These are phyloP conservation scores for Pseudopediastrum boryanum DNA, from an alignment of 139 green algal genomes.

Conservation along the genomic window DNA sequence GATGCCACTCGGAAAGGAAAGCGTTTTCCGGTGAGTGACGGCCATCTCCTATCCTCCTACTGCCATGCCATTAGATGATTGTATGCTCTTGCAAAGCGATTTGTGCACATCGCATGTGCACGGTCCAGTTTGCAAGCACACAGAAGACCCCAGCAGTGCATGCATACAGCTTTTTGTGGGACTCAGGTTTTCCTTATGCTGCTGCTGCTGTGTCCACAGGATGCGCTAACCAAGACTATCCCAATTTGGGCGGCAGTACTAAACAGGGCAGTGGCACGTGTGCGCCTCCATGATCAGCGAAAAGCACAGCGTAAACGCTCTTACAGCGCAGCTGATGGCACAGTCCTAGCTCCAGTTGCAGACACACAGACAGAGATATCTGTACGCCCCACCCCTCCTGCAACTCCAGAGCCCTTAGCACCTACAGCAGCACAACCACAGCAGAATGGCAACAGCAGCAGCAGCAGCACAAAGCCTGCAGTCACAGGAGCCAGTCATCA, in stretches of 20 bases:
- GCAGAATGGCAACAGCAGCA: neutral
- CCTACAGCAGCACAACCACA: neutral
- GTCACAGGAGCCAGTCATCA: neutral
- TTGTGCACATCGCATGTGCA: no score
- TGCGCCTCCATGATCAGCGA: slow-evolving; percentile 31
- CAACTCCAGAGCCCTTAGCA: neutral
- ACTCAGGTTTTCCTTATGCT: neutral
- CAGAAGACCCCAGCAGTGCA: neutral
- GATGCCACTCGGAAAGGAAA: slow-evolving; percentile 93
- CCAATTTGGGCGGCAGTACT: slow-evolving; percentile 93
- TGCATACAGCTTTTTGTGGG: neutral
- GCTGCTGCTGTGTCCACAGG: slow-evolving; percentile 50
- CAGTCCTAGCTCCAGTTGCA: slow-evolving; percentile 13
- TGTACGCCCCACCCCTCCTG: neutral
- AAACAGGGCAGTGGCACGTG: slow-evolving; percentile 74
- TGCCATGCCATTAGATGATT: neutral
- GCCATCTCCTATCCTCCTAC: slow-evolving; percentile 10
- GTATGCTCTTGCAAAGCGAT: neutral
- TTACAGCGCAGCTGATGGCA: neutral
- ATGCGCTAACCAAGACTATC: slow-evolving; percentile 93
- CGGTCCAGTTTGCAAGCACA: neutral
- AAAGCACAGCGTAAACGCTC: slow-evolving; percentile 14
- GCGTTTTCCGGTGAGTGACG: slow-evolving; percentile 71
- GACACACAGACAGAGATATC: slow-evolving; percentile 35
- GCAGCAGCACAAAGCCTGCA: neutral